Conservation (phyloP, 495 filamentous ascomycete genomes). For the Glarea lozoyensis region DNA sequence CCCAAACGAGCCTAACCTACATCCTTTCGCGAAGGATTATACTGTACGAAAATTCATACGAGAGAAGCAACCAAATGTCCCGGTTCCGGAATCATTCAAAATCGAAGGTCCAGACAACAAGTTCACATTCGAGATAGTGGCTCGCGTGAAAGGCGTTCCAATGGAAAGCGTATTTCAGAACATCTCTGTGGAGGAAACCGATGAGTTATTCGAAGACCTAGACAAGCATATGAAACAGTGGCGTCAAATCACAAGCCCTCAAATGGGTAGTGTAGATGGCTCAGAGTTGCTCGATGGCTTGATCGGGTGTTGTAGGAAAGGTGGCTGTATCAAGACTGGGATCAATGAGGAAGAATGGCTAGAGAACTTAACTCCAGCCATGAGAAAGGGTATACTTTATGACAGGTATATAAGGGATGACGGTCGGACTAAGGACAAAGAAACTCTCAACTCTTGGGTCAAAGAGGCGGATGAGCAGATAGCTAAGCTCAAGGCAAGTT, state of each 20-base stretch:
- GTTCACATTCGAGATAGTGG: background rate
- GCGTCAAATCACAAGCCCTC: background rate
- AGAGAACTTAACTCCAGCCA: background rate
- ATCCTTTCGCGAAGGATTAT: background rate
- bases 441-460: background rate
- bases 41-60: background rate
- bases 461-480: constrained; percentile 1
- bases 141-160: background rate
- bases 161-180: background rate
- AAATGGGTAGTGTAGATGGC: background rate
- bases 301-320: background rate
- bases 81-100: background rate
- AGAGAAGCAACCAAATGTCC: background rate
- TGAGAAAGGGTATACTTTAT: background rate
- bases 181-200: background rate
- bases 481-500: background rate
- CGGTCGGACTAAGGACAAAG: background rate
- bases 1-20: background rate
- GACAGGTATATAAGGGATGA: background rate
- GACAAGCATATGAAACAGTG: background rate
- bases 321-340: constrained; percentile 1
- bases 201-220: background rate
- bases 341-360: background rate
- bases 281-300: background rate
- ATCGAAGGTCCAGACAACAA: background rate